Percentiles rank a stretch among this genome's conserved stretches.
These are phyloP conservation scores for Ophiostoma piceae DNA, from an alignment of 2,329 filamentous ascomycete genomes.

Conservation along the genomic window DNA sequence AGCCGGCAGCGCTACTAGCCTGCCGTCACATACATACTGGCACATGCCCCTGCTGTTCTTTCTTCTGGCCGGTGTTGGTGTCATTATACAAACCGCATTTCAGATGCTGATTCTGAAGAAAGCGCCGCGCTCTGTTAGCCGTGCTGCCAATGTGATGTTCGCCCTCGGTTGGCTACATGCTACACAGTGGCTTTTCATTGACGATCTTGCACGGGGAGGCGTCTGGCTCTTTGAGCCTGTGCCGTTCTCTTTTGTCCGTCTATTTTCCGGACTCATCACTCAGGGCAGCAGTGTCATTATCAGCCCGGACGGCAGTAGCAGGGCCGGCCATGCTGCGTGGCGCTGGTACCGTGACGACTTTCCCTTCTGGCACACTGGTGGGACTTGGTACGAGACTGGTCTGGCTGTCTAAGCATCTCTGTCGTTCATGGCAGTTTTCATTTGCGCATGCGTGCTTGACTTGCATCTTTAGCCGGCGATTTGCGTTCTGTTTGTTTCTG, in stretches of 20 bases:
- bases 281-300: slow-evolving; percentile 37
- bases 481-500: too few relatives aligned
- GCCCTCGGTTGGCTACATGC: slow-evolving; percentile 61
- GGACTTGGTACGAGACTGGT: slow-evolving; percentile 56
- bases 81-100: slow-evolving; percentile 52
- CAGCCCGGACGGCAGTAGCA: slow-evolving; percentile 50
- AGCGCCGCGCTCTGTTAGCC: slow-evolving; percentile 35
- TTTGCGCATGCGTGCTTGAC: neutral
- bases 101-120: slow-evolving; percentile 31
- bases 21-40: slow-evolving; percentile 46
- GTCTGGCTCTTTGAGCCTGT: slow-evolving; percentile 78
- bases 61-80: slow-evolving; percentile 60
- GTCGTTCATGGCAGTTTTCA: neutral
- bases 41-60: slow-evolving; percentile 65
- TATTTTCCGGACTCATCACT: slow-evolving; percentile 36
- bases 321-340: slow-evolving; percentile 47
- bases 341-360: slow-evolving; percentile 56
- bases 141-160: slow-evolving; percentile 56
- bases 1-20: slow-evolving; percentile 60
- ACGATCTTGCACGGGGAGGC: slow-evolving; percentile 70
- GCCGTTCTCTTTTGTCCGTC: slow-evolving; percentile 66
- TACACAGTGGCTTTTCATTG: slow-evolving; percentile 60
- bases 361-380: slow-evolving; percentile 52
- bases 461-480: neutral
- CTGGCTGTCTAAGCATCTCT: slow-evolving; percentile 32